phyloP scores from a whole-genome alignment of 192 early-diverging fungal species.

The Rhizophagus prolifer region DNA sequence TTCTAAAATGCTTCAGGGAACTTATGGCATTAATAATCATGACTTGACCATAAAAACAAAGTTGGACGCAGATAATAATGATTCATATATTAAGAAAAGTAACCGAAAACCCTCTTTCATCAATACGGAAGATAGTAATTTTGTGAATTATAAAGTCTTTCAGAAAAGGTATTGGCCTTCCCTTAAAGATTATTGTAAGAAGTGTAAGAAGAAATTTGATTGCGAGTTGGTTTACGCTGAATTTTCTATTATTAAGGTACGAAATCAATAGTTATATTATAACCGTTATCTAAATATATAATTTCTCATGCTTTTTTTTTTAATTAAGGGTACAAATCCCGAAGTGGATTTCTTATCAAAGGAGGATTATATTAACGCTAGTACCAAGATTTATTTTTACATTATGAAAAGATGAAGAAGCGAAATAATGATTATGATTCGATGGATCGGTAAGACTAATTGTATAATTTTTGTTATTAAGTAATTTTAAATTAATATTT shows the following conservation, averaged over 20 bases:
- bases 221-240: conserved; percentile 2
- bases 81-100: neutral
- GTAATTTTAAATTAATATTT: neutral
- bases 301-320: too few species aligned
- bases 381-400: conserved; percentile 18
- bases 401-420: conserved; percentile 12
- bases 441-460: neutral
- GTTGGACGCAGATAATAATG: neutral
- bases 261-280: neutral
- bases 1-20: conserved; percentile 19
- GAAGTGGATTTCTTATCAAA: neutral
- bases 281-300: neutral
- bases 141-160: neutral
- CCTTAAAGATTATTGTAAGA: neutral
- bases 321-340: conserved; percentile 16
- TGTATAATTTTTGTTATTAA: neutral
- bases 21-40: conserved; percentile 1
- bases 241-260: conserved; percentile 18
- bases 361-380: neutral
- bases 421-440: conserved; percentile 5
- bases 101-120: neutral
- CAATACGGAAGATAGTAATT: neutral
- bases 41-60: neutral
- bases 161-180: conserved; percentile 4
- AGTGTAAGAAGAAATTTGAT: neutral